Conservation (phyloP, 495 filamentous ascomycete species). For the Aspergillus homomorphus region DNA sequence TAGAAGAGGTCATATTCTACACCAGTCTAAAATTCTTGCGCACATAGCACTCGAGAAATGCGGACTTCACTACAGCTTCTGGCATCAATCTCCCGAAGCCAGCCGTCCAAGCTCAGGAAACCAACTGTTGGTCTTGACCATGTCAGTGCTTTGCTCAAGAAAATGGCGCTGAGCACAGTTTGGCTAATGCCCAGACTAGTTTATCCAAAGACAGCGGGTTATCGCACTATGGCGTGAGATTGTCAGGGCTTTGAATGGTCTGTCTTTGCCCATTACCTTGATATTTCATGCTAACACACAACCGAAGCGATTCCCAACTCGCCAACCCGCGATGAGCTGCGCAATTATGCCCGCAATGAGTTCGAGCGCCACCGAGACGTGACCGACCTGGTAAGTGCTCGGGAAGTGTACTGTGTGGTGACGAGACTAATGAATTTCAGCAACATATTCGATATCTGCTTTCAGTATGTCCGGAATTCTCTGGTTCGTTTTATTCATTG, state of each 20-base stretch:
- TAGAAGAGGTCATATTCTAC: too few species aligned
- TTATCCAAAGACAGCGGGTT: conserved; percentile 42
- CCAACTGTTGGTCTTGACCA: conserved; percentile 41
- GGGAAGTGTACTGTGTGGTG: neutral
- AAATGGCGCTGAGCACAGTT: too few species aligned
- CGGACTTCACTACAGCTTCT: conserved; percentile 27
- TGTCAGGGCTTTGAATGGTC: conserved; percentile 38
- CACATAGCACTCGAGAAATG: conserved; percentile 24
- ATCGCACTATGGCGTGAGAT: conserved; percentile 42
- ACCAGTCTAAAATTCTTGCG: neutral
- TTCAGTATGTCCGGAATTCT: conserved; percentile 33
- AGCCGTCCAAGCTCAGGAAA: conserved; percentile 37
- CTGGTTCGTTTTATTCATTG: neutral
- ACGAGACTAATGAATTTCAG: conserved; percentile 24
- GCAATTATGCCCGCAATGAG: conserved; percentile 67
- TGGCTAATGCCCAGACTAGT: conserved; percentile 19
- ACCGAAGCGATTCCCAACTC: conserved; percentile 40
- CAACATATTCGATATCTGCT: conserved; percentile 60
- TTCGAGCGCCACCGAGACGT: conserved; percentile 71
- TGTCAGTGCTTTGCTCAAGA: conserved; percentile 23
- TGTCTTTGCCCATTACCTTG: neutral
- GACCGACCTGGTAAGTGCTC: conserved; percentile 60
- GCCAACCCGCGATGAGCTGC: conserved; percentile 60
- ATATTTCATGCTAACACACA: conserved; percentile 1
- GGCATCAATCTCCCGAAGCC: conserved; percentile 30